Percentiles rank a stretch among this genome's conserved stretches.
These are phyloP conservation scores for Celoporthe dispersa DNA, from an alignment of 2,329 filamentous ascomycete species.

Conservation along the genomic window DNA sequence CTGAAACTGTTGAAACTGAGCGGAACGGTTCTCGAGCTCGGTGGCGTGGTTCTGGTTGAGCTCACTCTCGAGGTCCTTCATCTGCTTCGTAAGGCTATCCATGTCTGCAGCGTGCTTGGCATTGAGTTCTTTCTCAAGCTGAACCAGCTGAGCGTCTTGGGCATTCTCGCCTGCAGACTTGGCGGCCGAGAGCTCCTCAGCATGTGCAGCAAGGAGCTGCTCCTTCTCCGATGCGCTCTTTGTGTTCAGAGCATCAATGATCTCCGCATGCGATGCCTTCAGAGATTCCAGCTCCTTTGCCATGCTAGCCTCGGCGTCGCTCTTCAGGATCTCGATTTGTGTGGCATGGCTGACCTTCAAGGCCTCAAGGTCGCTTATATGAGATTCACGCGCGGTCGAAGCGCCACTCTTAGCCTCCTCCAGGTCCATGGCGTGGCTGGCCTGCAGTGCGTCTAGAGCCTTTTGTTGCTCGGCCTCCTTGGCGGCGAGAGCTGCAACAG, in stretches of 20 bases:
- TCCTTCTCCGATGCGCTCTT: constrained; percentile 46
- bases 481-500: constrained; percentile 51
- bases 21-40: constrained; percentile 33
- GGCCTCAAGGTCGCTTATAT: constrained; percentile 55
- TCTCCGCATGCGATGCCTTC: constrained; percentile 48
- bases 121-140: constrained; percentile 36
- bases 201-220: constrained; percentile 41
- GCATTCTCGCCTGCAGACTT: constrained; percentile 35
- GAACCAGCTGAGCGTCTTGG: constrained; percentile 34
- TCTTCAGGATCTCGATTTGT: constrained; percentile 50
- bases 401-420: constrained; percentile 59
- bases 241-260: constrained; percentile 48
- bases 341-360: constrained; percentile 60
- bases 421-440: constrained; percentile 62
- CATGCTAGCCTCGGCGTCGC: constrained; percentile 46
- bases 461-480: constrained; percentile 59
- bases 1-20: constrained; percentile 26
- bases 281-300: constrained; percentile 48
- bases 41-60: constrained; percentile 38
- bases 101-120: constrained; percentile 24
- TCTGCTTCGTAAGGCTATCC: constrained; percentile 21
- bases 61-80: constrained; percentile 27
- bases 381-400: constrained; percentile 53
- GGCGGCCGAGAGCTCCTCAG: constrained; percentile 37
- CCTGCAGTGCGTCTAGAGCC: constrained; percentile 58